Base-by-base conservation (phyloP, 345 rosid species). In the Jatropha curcas region DNA sequence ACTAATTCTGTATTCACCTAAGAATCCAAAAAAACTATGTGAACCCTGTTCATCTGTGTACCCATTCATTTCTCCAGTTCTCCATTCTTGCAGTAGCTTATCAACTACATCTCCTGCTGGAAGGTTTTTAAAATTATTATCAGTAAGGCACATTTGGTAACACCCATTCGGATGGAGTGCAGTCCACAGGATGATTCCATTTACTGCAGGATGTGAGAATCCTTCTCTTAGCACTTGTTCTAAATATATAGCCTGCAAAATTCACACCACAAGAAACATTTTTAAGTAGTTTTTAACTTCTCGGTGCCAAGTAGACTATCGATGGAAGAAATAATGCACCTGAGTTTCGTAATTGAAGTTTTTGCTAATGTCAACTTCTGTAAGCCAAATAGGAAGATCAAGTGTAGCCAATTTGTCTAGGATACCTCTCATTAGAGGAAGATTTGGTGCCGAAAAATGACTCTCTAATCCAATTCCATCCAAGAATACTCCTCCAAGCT, bases 151-250 rank as follows among this genome's bases (percentile, higher is more conserved):
- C 97, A 90, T 92, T 64, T 83, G 84, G 80, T 92, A 94, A 59
- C 97, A 94, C n/a, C 95, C 97, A 0, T 82, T 20, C 1, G 92
- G 84, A 69, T 89, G 89, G 13, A 94, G 82, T 30, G 98, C 97
- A 0, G 96, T 86, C 98, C 97, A 94, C 5, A 89, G 84, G 84
- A 92, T 84, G 17, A 94, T 94, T 71, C 98, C 95, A n/a, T 86
- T 76, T 75, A 94, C 84, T 0, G 90, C 80, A 34, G 92, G 97
- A 70, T 90, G 97, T 3, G 97, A 94, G 77, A 86, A 94, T 31
- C 97, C 98, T 83, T 94, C 98, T 68, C 89, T 86, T 67, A 90
- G 22, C 34, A 90, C 97, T 80, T 89, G 84, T 43, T 94, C 97
- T 22, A 90, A 81, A 74, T 88, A 87, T 4, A 71, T 17, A 17